A percentile compares a stretch with the other conserved stretches of the same genome.
These are phyloP conservation scores for Colletotrichum neosansevieriae DNA, from an alignment of 2,329 filamentous ascomycete genomes.

Conservation along the genomic window DNA sequence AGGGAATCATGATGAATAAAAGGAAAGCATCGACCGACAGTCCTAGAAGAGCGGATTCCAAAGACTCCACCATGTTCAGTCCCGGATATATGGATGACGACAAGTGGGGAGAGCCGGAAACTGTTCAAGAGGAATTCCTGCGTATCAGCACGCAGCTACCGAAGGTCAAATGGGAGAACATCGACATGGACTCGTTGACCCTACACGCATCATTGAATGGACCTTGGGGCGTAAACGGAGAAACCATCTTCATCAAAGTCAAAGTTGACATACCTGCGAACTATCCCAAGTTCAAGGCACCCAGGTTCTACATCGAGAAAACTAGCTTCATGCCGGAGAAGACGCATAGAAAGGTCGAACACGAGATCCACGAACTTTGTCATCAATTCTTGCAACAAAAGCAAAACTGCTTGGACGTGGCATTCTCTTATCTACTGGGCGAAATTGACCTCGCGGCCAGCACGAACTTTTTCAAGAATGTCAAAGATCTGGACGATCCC, in stretches of 20 bases:
- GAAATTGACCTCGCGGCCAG: conserved; percentile 72
- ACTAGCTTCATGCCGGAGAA: conserved; percentile 71
- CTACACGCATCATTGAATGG: conserved; percentile 73
- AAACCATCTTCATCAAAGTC: conserved; percentile 72
- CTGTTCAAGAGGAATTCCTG: conserved; percentile 73
- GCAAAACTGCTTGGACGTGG: conserved; percentile 72
- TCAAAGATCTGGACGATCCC: conserved; percentile 72
- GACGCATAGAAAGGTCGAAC: conserved; percentile 64
- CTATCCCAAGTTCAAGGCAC: conserved; percentile 69
- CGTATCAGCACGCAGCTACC: conserved; percentile 72
- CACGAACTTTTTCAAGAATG: conserved; percentile 72
- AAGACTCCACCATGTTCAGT: conserved; percentile 65
- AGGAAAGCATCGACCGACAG: conserved; percentile 59
- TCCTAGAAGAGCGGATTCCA: conserved; percentile 62
- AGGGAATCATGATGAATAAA: conserved; percentile 74
- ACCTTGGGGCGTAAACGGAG: conserved; percentile 70
- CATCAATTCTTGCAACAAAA: conserved; percentile 66
- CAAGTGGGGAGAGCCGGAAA: conserved; percentile 72
- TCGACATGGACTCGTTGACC: conserved; percentile 71
- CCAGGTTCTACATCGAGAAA: conserved; percentile 71
- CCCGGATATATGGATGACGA: conserved; percentile 64
- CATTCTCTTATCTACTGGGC: conserved; percentile 73
- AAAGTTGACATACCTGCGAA: conserved; percentile 69
- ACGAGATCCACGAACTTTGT: conserved; percentile 68
- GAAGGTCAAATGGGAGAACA: conserved; percentile 73